Percentiles rank a stretch among this genome's conserved stretches.
Evolutionary conservation across 345 rosid species (phyloP).

Genomic region (Fremontodendron californicum): DNA sequence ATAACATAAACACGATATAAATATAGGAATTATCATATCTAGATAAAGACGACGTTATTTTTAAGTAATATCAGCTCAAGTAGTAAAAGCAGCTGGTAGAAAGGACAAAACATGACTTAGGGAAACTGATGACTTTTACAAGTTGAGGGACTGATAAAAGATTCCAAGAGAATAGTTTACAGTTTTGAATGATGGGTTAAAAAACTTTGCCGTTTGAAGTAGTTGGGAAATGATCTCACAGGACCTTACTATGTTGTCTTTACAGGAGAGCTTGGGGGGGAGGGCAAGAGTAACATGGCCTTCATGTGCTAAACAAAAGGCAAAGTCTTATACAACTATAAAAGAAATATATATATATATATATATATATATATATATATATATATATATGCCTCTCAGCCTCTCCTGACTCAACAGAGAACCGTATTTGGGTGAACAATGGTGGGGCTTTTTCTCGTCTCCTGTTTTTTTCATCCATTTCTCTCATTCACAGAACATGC

Average conservation of each 20-base stretch:
- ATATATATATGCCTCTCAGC: not conserved
- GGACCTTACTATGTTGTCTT: slow-evolving; percentile 20
- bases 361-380: no score
- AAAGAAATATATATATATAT: not conserved
- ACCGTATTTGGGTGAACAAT: slow-evolving; percentile 28
- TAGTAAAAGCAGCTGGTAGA: not conserved
- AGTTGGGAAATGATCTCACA: slow-evolving; percentile 18
- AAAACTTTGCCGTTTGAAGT: slow-evolving; percentile 10
- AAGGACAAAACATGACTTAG: not conserved
- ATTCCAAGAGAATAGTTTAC: slow-evolving; percentile 11
- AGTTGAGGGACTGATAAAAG: not conserved
- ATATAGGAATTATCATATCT: no score
- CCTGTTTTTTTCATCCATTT: slow-evolving; percentile 22
- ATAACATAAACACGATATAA: no score
- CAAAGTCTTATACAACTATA: slow-evolving; percentile 24
- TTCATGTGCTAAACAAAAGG: slow-evolving; percentile 52
- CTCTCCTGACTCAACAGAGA: slow-evolving; percentile 15
- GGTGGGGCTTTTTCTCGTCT: slow-evolving; percentile 40
- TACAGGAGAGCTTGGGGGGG: slow-evolving; percentile 24
- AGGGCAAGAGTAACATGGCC: slow-evolving; percentile 72
- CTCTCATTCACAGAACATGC: slow-evolving; percentile 77
- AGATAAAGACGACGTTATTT: not conserved
- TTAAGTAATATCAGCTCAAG: not conserved
- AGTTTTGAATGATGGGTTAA: not conserved
- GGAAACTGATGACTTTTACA: not conserved